Conservation (phyloP, 768 basidiomycete genomes). For the Russula brevipes region DNA sequence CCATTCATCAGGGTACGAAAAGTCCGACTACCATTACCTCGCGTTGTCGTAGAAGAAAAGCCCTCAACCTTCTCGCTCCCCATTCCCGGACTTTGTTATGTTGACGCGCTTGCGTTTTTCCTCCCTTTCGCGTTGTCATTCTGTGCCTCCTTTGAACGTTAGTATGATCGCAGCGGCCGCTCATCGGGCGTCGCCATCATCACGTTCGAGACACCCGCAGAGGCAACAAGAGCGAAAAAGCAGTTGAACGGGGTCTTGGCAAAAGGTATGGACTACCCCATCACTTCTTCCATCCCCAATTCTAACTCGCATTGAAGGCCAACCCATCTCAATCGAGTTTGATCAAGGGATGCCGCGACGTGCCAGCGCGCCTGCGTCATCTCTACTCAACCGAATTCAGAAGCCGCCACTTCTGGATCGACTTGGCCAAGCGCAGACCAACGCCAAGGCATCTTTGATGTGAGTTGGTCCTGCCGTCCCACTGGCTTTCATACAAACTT, state of each 20-base stretch:
- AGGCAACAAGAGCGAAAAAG: conserved; percentile 79
- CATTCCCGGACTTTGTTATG: conserved; percentile 27
- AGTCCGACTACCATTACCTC: conserved; percentile 41
- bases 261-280: conserved; percentile 54
- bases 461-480: not conserved
- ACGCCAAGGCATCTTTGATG: conserved; percentile 22
- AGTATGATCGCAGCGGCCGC: conserved; percentile 96
- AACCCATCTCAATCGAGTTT: conserved; percentile 69
- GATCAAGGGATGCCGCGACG: conserved; percentile 37
- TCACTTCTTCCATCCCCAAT: conserved; percentile 10
- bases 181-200: conserved; percentile 80
- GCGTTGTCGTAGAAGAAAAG: conserved; percentile 54
- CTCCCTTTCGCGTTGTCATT: conserved; percentile 22
- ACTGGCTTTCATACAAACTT: not conserved
- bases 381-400: conserved; percentile 69
- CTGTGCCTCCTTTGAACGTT: conserved; percentile 40
- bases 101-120: conserved; percentile 23
- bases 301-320: conserved; percentile 44
- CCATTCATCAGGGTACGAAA: conserved; percentile 90
- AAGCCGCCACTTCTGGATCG: conserved; percentile 68
- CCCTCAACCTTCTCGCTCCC: conserved; percentile 39
- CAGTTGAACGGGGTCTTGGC: conserved; percentile 83
- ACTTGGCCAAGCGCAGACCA: conserved; percentile 44
- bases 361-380: conserved; percentile 45
- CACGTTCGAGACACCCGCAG: conserved; percentile 68